Conservation (phyloP, 1,139 yeast genomes). For the Meyerozyma carpophila region DNA sequence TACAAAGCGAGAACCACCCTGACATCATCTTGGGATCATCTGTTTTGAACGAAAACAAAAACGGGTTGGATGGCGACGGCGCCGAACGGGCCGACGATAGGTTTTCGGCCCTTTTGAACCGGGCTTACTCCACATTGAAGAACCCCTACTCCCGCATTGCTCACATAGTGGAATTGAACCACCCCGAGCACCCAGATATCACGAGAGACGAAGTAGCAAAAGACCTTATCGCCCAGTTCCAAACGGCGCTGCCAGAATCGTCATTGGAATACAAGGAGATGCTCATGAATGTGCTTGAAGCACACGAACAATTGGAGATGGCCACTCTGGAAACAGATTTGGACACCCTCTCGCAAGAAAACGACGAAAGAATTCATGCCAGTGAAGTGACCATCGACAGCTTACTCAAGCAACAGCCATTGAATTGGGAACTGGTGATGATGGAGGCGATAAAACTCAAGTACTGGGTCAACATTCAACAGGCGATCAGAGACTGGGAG, state of each 20-base stretch:
- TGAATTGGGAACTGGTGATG: slow-evolving; percentile 49
- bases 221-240: slow-evolving; percentile 27
- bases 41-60: slow-evolving; percentile 11
- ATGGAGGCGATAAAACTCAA: slow-evolving; percentile 66
- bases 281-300: slow-evolving; percentile 71
- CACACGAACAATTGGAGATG: slow-evolving; percentile 70
- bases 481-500: slow-evolving; percentile 75
- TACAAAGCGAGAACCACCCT: slow-evolving; percentile 80
- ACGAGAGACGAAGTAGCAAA: slow-evolving; percentile 38
- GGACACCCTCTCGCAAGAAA: slow-evolving; percentile 46
- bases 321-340: slow-evolving; percentile 57
- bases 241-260: slow-evolving; percentile 23
- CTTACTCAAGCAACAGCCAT: slow-evolving; percentile 27
- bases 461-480: slow-evolving; percentile 78
- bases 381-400: slow-evolving; percentile 29
- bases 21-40: slow-evolving; percentile 46
- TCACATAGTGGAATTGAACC: slow-evolving; percentile 31
- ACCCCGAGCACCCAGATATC: slow-evolving; percentile 36
- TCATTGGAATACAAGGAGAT: slow-evolving; percentile 48
- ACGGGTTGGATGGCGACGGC: slow-evolving; percentile 13
- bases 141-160: slow-evolving; percentile 63
- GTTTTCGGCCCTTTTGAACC: slow-evolving; percentile 54
- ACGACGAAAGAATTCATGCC: slow-evolving; percentile 45
- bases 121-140: slow-evolving; percentile 65
- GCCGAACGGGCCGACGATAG: slow-evolving; percentile 10